Base-by-base conservation (phyloP, 164 flowering plant species). In the Protea cynaroides region DNA sequence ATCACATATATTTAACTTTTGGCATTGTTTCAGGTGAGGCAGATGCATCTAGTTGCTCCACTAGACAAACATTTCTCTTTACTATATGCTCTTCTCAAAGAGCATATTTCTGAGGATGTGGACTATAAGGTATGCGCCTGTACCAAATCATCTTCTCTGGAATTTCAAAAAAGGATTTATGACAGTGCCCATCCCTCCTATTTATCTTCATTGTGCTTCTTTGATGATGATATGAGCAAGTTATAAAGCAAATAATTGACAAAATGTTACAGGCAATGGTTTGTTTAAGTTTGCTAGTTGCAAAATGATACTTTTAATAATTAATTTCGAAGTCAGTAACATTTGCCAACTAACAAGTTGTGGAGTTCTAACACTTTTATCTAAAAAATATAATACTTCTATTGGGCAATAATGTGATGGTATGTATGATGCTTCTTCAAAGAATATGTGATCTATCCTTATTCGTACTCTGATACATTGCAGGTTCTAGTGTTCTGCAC, bases 401-500 rank as follows among this genome's bases (percentile, higher is more conserved):
- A 14, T 13, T 59, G 25, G 14, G 11, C 43, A 59, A 23, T 18
- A 23, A 15, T 63, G 37, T 22, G 19, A 49, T 22, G 19, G 36
- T 49, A 15, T 29, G 14, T 57, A 12, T 7, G 9, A 7, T 24
- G 37, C 38, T 3, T 38, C 19, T 11, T 13, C 52, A 47, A 51
- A 17, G 25, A 23, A 36, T 18, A 17, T 59, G 0, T 24, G 15
- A 63, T 54, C 43, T 11, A 43, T 34, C 36, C 59, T 59, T 51
- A 21, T 50, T 68, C 69, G 14, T 29, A 55, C 6, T 44, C 6
- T 44, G 56, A 21, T 12, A 53, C 15, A 36, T 57, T 76, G 49
- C 80, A 95, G 99, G 94, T 92, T 72, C 84, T 95, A 72, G 91
- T 95, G 17, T 95, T 95, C 72, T 95, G 99, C 76, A 90, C 98